Evolutionary conservation across 306 rosid genomes (phyloP).

Genomic region (Fagus crenata): DNA sequence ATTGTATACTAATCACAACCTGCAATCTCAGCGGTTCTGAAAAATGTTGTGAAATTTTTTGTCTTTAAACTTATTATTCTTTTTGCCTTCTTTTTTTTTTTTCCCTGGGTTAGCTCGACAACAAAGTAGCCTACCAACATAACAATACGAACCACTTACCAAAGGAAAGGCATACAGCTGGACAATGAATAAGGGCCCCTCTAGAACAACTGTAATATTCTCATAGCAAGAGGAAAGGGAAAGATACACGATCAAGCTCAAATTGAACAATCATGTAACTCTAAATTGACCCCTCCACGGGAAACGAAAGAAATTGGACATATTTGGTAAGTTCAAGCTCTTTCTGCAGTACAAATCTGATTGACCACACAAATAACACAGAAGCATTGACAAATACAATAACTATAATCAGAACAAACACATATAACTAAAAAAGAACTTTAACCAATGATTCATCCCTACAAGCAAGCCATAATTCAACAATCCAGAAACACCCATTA

Average conservation of each 20-base stretch:
- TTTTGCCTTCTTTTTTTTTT: neutral
- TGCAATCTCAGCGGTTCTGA: too few species aligned
- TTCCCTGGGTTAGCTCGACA: neutral
- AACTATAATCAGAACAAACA: neutral
- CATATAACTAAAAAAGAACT: neutral
- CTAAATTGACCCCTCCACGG: neutral
- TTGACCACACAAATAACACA: neutral
- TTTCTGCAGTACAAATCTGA: conserved; percentile 2
- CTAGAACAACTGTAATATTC: neutral
- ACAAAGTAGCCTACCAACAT: neutral
- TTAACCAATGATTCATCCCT: neutral
- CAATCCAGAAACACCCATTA: conserved; percentile 5
- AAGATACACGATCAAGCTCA: neutral
- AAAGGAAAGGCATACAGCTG: neutral
- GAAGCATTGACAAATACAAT: neutral
- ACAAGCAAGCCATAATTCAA: conserved; percentile 2
- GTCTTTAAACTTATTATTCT: too few species aligned
- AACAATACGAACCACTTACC: neutral
- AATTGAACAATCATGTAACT: neutral
- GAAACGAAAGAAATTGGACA: neutral
- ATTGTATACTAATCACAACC: too few species aligned
- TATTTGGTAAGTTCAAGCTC: neutral
- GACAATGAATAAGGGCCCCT: neutral
- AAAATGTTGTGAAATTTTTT: too few species aligned
- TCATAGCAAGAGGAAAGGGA: neutral